Base-by-base conservation (phyloP, 2,329 filamentous ascomycete species). In the Clarireedia hainanense region DNA sequence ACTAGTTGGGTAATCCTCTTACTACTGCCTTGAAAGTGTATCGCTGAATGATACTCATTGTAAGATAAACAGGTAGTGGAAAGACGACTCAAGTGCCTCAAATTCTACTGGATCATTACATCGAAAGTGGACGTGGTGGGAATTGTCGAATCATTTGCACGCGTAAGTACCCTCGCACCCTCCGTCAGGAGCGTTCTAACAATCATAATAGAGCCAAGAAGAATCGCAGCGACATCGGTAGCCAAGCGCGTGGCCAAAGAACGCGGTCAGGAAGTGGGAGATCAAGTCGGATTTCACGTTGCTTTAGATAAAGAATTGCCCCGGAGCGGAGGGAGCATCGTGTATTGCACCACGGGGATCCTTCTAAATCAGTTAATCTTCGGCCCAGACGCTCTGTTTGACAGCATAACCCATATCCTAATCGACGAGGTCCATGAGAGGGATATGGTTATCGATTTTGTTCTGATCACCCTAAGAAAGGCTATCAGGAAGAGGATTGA, bases 61-160 rank as follows among this genome's bases (percentile, higher is more conserved):
- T 91, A 40, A 92, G 92, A 60, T 91, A 96, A 72, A 97, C 92
- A 2, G 92, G 92, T 50, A 95, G 89, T 27, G 92, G 92, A 68
- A 97, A 97, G 71, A 95, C 89, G 51, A 97, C 92, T 0, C 94
- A 99, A 70, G 91, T 90, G 2, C 89, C 97, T 37, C 94, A 97
- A 69, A 96, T 97, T 69, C 79, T 99, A 47, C 76, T 97, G 1
- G 92, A 97, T 65, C 88, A 96, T 64, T 75, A 96, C 58, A 95
- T 95, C 62, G 77, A 79, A 58, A 78, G 80, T 45, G 83, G 85
- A 7, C 76, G 92, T 10, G 92, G 91, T 3, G 80, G 79, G 15
- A 80, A 81, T 10, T 88, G 85, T 37, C 96, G 94, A 66, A 94
- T 99, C 60, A 82, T 97, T 56, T 95, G 95, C 65, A 97, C 92